Evolutionary conservation across 2,329 filamentous ascomycete genomes (phyloP).

Genomic region (Stagonosporopsis vannaccii): DNA sequence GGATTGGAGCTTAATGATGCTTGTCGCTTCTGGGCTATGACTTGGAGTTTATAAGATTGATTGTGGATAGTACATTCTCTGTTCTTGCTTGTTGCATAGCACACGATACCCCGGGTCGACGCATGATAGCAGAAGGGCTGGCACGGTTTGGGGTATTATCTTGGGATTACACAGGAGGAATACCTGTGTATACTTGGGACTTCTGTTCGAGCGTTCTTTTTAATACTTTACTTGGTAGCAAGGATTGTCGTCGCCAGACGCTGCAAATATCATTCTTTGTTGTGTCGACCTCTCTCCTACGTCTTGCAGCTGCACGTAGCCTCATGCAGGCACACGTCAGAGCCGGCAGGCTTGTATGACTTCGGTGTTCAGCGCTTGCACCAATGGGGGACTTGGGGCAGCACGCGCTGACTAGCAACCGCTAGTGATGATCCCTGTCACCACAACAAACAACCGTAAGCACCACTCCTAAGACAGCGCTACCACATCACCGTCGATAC

Average conservation of each 20-base stretch:
- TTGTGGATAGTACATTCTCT: conserved; percentile 27
- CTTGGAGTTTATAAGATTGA: conserved; percentile 39
- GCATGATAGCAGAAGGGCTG: conserved; percentile 29
- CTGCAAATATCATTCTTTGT: conserved; percentile 20
- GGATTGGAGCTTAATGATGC: conserved; percentile 42
- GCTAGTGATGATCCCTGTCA: conserved; percentile 28
- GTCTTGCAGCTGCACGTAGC: not conserved
- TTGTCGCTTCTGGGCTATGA: conserved; percentile 37
- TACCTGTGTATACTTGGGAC: conserved; percentile 20
- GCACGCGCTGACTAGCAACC: conserved; percentile 27
- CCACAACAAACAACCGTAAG: conserved; percentile 41
- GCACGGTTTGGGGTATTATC: conserved; percentile 24
- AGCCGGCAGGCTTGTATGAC: not conserved
- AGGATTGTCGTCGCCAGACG: conserved; percentile 15
- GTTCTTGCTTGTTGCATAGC: conserved; percentile 42
- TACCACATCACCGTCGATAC: conserved; percentile 11
- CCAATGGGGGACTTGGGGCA: conserved; percentile 7
- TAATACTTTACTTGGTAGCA: conserved; percentile 26
- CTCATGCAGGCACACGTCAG: conserved; percentile 1
- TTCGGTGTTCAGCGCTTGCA: not conserved
- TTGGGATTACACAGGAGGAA: conserved; percentile 27
- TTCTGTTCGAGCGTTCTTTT: conserved; percentile 27
- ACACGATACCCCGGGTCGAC: conserved; percentile 49
- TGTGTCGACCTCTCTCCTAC: not conserved
- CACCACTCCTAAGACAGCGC: conserved; percentile 25